Base-by-base conservation (phyloP, 2,329 filamentous ascomycete genomes). In the Fusarium continuum region DNA sequence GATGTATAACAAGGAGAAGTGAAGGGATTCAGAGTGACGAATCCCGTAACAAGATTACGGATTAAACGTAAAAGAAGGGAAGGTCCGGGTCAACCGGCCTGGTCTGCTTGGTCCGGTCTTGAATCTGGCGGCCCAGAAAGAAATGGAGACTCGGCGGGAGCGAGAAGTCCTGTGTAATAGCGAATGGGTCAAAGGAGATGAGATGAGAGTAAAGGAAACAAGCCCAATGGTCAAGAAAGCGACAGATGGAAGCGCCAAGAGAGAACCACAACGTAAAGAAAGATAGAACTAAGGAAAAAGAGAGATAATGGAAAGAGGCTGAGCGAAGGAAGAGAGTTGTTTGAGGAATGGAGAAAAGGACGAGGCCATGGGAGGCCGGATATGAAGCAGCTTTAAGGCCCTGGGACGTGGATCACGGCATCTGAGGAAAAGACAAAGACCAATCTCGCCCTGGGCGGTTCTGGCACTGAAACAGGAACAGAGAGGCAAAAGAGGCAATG, bases 401-500 rank as follows among this genome's bases (percentile, higher is more conserved):
- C 55, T 43, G 51, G 28, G 59, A 52, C 55, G 69, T 67, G 63
- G 69, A 69, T 68, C 67, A 55, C 43, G 35, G 19, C 51, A 34
- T n/a, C 49, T 41, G 51, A 35, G 55, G 61, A 54, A 57, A 58
- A 53, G 51, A 67, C 63, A 68, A 61, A 65, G 55, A 36, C 71
- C 70, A 72, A 69, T 72, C 66, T 71, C 69, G 67, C 64, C 54
- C 14, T 67, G 59, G 72, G 71, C 69, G 71, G 65, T 51, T 70
- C 62, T 61, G 40, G 14, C 41, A 67, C 61, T 75, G 74, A 76
- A 74, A 74, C 73, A 57, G 65, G 63, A 43, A 61, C 49, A 59
- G 47, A 38, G 41, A 44, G 64, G 40, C 54, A 14, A 46, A 64
- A 72, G 63, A 64, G 71, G 74, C 73, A 74, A 77, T 85, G 83